Conservation (phyloP, 345 rosid genomes). For the Lagerstroemia speciosa region DNA sequence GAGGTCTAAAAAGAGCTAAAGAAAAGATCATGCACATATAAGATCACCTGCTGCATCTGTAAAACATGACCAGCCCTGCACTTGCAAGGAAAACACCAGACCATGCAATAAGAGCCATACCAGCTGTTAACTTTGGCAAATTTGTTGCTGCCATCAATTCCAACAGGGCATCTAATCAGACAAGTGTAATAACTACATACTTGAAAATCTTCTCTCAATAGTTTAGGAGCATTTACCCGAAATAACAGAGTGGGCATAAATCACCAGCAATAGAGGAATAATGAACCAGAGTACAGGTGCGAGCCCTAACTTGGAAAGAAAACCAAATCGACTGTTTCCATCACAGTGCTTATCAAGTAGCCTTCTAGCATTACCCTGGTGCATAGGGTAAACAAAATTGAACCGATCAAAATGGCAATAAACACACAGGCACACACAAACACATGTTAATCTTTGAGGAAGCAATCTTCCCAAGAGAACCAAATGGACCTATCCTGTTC, state of each 20-base stretch:
- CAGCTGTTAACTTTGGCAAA: constrained; percentile 65
- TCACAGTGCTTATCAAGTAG: constrained; percentile 74
- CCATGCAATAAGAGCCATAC: constrained; percentile 81
- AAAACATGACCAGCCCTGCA: constrained; percentile 66
- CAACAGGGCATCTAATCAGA: constrained; percentile 2
- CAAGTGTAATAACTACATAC: background rate
- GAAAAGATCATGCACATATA: background rate
- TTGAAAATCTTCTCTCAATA: constrained; percentile 11
- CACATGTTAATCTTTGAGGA: background rate
- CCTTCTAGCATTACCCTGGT: constrained; percentile 87
- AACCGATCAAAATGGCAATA: background rate
- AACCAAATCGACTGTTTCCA: constrained; percentile 59
- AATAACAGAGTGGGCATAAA: constrained; percentile 65
- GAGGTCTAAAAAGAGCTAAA: background rate
- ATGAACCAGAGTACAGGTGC: constrained; percentile 45
- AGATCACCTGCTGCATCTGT: constrained; percentile 84
- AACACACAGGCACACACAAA: background rate
- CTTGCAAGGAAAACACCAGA: constrained; percentile 64
- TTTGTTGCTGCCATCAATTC: constrained; percentile 51
- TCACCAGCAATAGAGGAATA: no score
- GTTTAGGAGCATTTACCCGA: constrained; percentile 39
- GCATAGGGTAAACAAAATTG: constrained; percentile 6
- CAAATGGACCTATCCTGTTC: background rate
- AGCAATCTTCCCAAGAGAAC: background rate
- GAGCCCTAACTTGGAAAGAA: constrained; percentile 73